Evolutionary conservation across 495 filamentous ascomycete genomes (phyloP).

Genomic region (Glarea lozoyensis): DNA sequence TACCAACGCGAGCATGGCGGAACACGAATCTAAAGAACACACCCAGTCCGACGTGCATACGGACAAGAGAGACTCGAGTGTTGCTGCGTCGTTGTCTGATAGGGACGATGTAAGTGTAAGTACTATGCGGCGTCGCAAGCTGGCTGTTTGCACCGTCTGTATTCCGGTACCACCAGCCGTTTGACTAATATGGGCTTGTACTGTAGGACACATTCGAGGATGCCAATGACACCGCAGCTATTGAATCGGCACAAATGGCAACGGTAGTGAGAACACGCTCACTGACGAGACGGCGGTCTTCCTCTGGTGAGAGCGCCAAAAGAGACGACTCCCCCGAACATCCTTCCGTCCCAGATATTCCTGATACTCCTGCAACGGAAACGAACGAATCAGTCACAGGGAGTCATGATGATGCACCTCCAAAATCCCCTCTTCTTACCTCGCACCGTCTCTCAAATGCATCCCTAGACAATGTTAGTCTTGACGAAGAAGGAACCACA

Average conservation of each 20-base stretch:
- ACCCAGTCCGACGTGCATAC: constrained; percentile 1
- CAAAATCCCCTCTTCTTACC: constrained; percentile 47
- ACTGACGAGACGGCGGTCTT: constrained; percentile 18
- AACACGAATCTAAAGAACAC: constrained; percentile 12
- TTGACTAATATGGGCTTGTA: constrained; percentile 4
- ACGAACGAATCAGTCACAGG: constrained; percentile 11
- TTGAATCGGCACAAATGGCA: constrained; percentile 26
- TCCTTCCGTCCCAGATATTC: constrained; percentile 21
- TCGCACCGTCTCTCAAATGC: constrained; percentile 55
- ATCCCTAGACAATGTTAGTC: constrained; percentile 62
- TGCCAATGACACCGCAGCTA: constrained; percentile 47
- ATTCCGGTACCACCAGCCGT: neutral
- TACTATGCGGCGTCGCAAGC: neutral
- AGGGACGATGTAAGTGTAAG: constrained; percentile 15
- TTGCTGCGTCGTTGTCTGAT: constrained; percentile 11
- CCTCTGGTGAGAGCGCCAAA: constrained; percentile 33
- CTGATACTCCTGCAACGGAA: constrained; percentile 18
- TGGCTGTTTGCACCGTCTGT: neutral
- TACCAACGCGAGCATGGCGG: constrained; percentile 9
- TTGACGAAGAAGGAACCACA: constrained; percentile 42
- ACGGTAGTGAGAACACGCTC: constrained; percentile 33
- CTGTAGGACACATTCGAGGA: constrained; percentile 71
- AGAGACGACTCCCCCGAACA: constrained; percentile 17
- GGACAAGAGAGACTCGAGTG: constrained; percentile 6
- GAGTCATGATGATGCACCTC: constrained; percentile 24